A percentile compares a stretch with the other conserved stretches of the same genome.
These are phyloP conservation scores for Acanthamoeba culbertsoni DNA, from an alignment of 208 protist species.

Conservation along the genomic window DNA sequence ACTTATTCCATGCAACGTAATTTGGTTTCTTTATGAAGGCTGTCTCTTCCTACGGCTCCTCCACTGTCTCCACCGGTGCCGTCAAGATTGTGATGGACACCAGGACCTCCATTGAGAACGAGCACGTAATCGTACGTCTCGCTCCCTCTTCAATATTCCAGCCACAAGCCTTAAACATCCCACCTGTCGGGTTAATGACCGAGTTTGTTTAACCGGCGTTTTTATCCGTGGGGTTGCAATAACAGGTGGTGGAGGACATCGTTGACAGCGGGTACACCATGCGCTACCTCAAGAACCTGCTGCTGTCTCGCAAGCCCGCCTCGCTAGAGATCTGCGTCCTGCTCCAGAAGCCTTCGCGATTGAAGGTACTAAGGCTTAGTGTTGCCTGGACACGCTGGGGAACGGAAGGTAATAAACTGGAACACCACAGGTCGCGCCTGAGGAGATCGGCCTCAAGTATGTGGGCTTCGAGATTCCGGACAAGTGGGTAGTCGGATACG, in stretches of 20 bases:
- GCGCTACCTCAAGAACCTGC: conserved; percentile 32
- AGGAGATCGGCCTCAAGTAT: conserved; percentile 44
- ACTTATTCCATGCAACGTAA: background rate
- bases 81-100: conserved; percentile 59
- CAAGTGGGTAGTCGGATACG: conserved; percentile 55
- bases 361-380: background rate
- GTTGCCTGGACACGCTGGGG: too few species aligned
- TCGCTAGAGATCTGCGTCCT: conserved; percentile 39
- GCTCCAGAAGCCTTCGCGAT: background rate
- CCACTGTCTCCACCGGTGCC: conserved; percentile 27
- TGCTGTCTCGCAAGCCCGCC: conserved; percentile 34
- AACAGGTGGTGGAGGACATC: conserved; percentile 53
- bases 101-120: conserved; percentile 9
- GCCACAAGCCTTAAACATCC: background rate
- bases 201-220: background rate
- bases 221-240: too few species aligned
- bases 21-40: background rate
- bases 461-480: conserved; percentile 36
- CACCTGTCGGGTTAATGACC: background rate
- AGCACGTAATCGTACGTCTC: conserved; percentile 26
- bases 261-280: conserved; percentile 51
- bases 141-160: too few species aligned
- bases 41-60: background rate
- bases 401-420: background rate
- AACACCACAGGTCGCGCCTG: background rate